Conservation (phyloP, 768 basidiomycete species). For the Obba rivulosa region DNA sequence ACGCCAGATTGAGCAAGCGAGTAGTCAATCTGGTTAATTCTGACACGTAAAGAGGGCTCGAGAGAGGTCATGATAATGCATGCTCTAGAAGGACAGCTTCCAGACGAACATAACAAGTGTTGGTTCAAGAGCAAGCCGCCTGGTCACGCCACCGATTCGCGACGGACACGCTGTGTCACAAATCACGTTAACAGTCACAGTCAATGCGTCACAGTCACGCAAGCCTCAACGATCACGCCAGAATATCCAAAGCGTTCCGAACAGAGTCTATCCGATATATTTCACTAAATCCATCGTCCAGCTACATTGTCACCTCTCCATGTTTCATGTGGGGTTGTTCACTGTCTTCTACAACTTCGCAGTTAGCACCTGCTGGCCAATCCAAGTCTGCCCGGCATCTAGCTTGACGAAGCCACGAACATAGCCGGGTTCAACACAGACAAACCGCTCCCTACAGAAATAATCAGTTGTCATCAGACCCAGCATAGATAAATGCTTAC, state of each 20-base stretch:
- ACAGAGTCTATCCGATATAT: no score
- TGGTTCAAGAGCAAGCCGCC: no score
- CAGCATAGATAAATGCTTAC: constrained; percentile 35
- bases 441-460: constrained; percentile 61
- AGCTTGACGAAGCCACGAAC: constrained; percentile 69
- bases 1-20: constrained; percentile 48
- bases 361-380: constrained; percentile 67
- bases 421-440: constrained; percentile 90
- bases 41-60: constrained; percentile 30
- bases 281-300: no score
- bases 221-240: no score
- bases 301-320: no score
- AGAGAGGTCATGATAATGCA: constrained; percentile 11
- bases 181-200: no score
- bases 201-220: no score
- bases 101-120: no score
- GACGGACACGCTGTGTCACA: no score
- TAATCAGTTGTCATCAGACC: constrained; percentile 6
- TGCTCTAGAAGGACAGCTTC: neutral
- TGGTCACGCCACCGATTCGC: no score
- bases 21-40: constrained; percentile 61
- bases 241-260: no score
- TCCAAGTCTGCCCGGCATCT: constrained; percentile 63
- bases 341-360: constrained; percentile 12
- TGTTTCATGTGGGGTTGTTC: no score